Base-by-base conservation (phyloP, 768 basidiomycete genomes). In the Termitomyces sp. region DNA sequence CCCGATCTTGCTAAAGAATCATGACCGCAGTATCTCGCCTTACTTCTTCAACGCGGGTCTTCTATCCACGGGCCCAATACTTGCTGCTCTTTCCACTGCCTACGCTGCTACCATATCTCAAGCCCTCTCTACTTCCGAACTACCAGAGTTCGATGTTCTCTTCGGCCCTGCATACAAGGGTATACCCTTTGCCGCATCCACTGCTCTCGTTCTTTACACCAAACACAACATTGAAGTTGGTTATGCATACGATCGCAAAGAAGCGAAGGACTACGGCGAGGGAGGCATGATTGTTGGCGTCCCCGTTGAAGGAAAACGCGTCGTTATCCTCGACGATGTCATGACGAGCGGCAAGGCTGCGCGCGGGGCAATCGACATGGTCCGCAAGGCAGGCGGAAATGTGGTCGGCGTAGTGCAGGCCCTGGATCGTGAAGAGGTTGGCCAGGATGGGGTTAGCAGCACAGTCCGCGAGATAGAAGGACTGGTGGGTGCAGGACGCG, bases 81-180 rank as follows among this genome's bases (percentile, higher is more conserved):
- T 98, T 51, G 75, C 88, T 38, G 80, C 87, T 2, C 78, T 96
- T 50, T 87, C 94, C 9, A 78, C 83, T 3, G 92, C 95, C 4
- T 98, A 96, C 67, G 93, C 96, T 2, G 75, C 87, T 1, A 89
- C 91, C 13, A 91, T 98, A 69, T 77, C 83, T 13, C 73, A 78
- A 22, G 82, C 90, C 0, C 75, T 79, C 38, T 59, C 70, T 13
- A 64, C 73, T 2, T 12, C 60, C 64, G 22, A 64, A 68, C 64
- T 82, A 5, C 81, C 81, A 12, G 58, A 71, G 33, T 84, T 96
- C 67, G 92, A 96, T 66, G 84, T 98, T 49, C 81, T 98, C 38
- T 97, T 98, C 67, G 96, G 96, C 0, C 96, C 96, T 0, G 96
- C 96, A 2, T 98, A 98, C 79, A 98, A 98, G 77, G 96, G 94